Percentiles rank a stretch among this genome's conserved stretches.
Evolutionary conservation across 768 basidiomycete species (phyloP).

Genomic region (Xerocomellus amylosporus): DNA sequence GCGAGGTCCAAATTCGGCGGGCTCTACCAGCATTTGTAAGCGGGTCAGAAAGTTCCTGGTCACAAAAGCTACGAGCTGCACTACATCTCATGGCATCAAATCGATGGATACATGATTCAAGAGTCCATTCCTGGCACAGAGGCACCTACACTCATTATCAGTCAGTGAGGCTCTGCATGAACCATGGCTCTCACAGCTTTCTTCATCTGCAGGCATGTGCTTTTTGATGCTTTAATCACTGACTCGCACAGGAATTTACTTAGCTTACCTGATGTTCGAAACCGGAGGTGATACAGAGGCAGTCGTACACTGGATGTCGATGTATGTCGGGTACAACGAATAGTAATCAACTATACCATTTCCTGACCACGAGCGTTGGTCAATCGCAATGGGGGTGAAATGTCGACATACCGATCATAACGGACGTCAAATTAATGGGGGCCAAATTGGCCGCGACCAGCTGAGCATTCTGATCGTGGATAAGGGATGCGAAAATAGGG

Average conservation of each 20-base stretch:
- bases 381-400: background rate
- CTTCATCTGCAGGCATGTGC: conserved; percentile 40
- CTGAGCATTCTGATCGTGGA: conserved; percentile 44
- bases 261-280: conserved; percentile 6
- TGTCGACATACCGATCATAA: conserved; percentile 40
- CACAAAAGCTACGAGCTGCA: conserved; percentile 65
- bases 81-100: conserved; percentile 67
- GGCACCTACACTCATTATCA: conserved; percentile 46
- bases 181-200: conserved; percentile 28
- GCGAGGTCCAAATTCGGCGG: background rate
- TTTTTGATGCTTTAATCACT: background rate
- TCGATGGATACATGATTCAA: conserved; percentile 55
- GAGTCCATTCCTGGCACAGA: conserved; percentile 57
- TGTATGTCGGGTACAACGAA: conserved; percentile 38
- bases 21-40: conserved; percentile 21
- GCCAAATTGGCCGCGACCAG: conserved; percentile 30
- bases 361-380: conserved; percentile 19
- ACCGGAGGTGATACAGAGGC: conserved; percentile 41
- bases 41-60: conserved; percentile 33
- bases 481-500: conserved; percentile 42
- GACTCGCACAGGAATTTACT: background rate
- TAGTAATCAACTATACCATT: conserved; percentile 41
- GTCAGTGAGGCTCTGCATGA: background rate
- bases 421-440: conserved; percentile 45
- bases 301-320: conserved; percentile 52